Percentiles rank a stretch among this genome's conserved stretches.
phyloP scores from a whole-genome alignment of 495 filamentous ascomycete species.

The Emericellopsis terricola region DNA sequence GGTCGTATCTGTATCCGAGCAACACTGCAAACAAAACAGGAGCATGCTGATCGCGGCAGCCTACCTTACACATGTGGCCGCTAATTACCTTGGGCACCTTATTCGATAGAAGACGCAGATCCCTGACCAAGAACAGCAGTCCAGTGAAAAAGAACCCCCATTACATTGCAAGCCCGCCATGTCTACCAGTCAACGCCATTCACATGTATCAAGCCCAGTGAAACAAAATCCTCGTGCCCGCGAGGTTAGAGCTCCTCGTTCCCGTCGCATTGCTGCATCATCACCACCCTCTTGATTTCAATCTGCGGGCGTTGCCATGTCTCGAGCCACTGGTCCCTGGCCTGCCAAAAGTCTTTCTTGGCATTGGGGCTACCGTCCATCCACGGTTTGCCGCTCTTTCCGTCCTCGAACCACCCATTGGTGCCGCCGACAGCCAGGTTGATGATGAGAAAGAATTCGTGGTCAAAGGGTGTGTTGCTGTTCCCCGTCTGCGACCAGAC shows the following conservation, averaged over 20 bases:
- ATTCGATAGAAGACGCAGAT: no score
- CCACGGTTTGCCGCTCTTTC: constrained; percentile 58
- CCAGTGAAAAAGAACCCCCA: no score
- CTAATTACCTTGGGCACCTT: no score
- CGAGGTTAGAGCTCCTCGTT: constrained; percentile 21
- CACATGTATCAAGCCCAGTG: no score
- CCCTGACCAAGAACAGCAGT: no score
- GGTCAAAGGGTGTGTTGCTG: constrained; percentile 58
- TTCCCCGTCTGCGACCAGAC: constrained; percentile 48
- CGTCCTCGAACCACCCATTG: constrained; percentile 73
- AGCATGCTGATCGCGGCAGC: no score
- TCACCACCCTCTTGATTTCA: constrained; percentile 55
- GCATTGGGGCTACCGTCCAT: constrained; percentile 46
- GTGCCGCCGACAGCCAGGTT: constrained; percentile 71
- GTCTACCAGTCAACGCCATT: no score
- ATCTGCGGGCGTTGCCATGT: constrained; percentile 59
- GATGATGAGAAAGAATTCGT: constrained; percentile 64
- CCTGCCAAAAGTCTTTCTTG: constrained; percentile 56
- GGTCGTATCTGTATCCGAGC: no score
- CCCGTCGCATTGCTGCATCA: constrained; percentile 59
- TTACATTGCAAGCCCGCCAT: no score
- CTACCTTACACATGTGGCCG: no score
- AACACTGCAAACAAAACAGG: no score
- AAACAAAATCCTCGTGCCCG: background rate
- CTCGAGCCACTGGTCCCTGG: constrained; percentile 46